Base-by-base conservation (phyloP, 2,329 filamentous ascomycete genomes). In the Cercospora sesami region DNA sequence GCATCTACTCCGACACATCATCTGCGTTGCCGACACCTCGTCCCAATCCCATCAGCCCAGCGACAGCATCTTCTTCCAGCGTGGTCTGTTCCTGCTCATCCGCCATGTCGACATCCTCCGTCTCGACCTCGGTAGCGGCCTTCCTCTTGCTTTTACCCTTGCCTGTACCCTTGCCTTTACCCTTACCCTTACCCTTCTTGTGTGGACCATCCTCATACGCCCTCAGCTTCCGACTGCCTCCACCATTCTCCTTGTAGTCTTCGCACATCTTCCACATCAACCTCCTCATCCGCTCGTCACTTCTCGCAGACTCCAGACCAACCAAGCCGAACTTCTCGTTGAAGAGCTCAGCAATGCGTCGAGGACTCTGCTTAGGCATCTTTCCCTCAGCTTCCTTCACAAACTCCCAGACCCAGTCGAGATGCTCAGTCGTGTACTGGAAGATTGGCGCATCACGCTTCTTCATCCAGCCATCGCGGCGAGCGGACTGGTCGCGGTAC, bases 391-490 rank as follows among this genome's bases (percentile, higher is more conserved):
- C 55, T 21, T 12, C 55, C 28, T 31, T 36, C n/a, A 59, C 55
- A 18, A 31, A 21, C 8, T 16, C 18, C 55, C 55, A 59, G 4
- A 59, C 18, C 55, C 55, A 59, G 5, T 36, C 55, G 21, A 59
- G 28, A 18, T 59, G 55, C 55, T 59, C 55, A 5, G 28, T 59
- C 55, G 55, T 59, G 28, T 59, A 59, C 28, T 59, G 28, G 28
- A 59, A 59, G 14, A 18, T 14, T 9, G 28, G 21, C 8, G 55
- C 26, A 6, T 31, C 55, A 3, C 55, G 55, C 69, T 88, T 87
- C 71, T 90, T 84, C 18, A 91, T 64, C 72, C 72, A 75, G 10
- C 63, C 65, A 18, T 66, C 53, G 30, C 73, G 73, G 4, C 36
- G n/a, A 26, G 60, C 42, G 12, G 60, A 26, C 63, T 74, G 72